Base-by-base conservation (phyloP, 1,139 yeast species). In the Geotrichum aggregatum region DNA sequence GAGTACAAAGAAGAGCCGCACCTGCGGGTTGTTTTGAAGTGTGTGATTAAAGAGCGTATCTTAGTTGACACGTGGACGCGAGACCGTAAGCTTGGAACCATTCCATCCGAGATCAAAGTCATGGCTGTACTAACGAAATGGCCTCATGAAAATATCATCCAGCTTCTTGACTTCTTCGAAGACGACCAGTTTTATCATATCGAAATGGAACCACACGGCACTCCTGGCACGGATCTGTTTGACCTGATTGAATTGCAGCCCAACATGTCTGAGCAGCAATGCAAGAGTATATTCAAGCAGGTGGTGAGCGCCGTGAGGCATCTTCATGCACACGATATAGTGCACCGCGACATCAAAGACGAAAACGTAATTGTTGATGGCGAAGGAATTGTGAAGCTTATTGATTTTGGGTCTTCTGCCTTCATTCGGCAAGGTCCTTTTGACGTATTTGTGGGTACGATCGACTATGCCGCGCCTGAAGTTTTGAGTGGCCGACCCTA, bases 391-490 rank as follows among this genome's bases (percentile, higher is more conserved):
- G 83, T 88, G 54, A 91, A 91, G 67, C 73, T 92, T 56, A 92
- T 92, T 65, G 98, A 92, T 70, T 92, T 89, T 69, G 98, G 98
- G 0, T 84, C 95, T 52, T 96, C 97, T 0, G 96, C 97, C 0
- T 87, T 88, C 67, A 79, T 83, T 21, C 81, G 79, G 58, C 91
- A 84, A 69, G 98, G 98, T 0, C 98, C 98, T 2, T 92, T 91
- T 70, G 96, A 91, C 62, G 96, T 91, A 10, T 92, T 92, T 71
- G 98, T 92, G 1, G 98, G 98, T 1, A 92, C 98, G 0, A 82
- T 92, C 40, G 98, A 92, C 67, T 92, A 91, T 67, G 98, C 98
- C 0, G 94, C 97, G 0, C 98, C 98, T 0, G 98, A 92, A 68
- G 96, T 92, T 0, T 74, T 92, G 34, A 77, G 83, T 50, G 98